These are phyloP conservation scores for Dactylellina haptotyla DNA, from an alignment of 2,329 filamentous ascomycete genomes.

Conservation along the genomic window DNA sequence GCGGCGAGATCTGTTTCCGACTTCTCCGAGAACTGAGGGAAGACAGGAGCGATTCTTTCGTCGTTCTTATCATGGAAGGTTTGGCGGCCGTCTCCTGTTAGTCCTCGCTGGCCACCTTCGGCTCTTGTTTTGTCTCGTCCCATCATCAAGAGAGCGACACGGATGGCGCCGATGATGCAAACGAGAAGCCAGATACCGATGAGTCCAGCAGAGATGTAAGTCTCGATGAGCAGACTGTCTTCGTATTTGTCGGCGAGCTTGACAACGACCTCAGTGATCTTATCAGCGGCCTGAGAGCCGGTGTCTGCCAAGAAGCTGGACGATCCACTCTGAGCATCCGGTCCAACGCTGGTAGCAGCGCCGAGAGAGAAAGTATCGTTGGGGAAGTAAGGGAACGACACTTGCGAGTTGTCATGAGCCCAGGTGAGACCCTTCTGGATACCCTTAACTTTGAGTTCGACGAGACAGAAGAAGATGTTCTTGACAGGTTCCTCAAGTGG, in stretches of 20 bases:
- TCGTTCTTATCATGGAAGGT: conserved; percentile 16
- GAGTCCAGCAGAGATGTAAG: conserved; percentile 79
- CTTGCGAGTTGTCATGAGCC: conserved; percentile 86
- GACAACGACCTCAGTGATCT: conserved; percentile 79
- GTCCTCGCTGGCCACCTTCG: conserved; percentile 64
- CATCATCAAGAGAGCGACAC: conserved; percentile 72
- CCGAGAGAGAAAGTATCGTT: conserved; percentile 86
- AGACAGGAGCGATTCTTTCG: conserved; percentile 34
- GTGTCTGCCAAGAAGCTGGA: conserved; percentile 81
- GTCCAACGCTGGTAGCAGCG: conserved; percentile 70
- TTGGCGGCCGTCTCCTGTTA: conserved; percentile 33
- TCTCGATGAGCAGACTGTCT: conserved; percentile 76
- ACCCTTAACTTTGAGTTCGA: conserved; percentile 83
- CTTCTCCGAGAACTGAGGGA: conserved; percentile 49
- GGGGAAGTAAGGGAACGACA: conserved; percentile 80
- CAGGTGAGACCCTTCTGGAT: conserved; percentile 92
- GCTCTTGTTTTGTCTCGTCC: conserved; percentile 70
- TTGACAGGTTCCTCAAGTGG: conserved; percentile 70
- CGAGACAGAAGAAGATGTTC: conserved; percentile 84
- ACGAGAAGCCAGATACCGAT: conserved; percentile 81
- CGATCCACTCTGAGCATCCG: conserved; percentile 67
- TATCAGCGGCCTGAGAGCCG: conserved; percentile 77
- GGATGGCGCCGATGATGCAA: conserved; percentile 76
- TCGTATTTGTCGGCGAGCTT: conserved; percentile 75
- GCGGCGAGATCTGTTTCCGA: conserved; percentile 34